phyloP scores from a whole-genome alignment of 345 rosid species.

The Streptanthus diversifolius region DNA sequence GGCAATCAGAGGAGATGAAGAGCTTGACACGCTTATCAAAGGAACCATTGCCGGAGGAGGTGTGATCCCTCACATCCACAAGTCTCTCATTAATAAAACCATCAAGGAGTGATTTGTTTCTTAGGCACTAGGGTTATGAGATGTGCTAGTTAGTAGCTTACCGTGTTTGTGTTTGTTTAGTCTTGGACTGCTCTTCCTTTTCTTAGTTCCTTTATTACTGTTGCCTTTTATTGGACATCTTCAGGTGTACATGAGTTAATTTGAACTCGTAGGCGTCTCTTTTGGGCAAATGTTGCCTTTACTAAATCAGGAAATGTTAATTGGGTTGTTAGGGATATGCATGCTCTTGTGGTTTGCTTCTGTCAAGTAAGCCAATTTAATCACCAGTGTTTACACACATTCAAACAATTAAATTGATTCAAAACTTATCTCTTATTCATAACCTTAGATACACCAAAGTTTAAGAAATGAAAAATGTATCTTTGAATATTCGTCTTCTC shows the following conservation, averaged over 20 bases:
- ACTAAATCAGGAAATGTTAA: neutral
- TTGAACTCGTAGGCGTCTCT: conserved; percentile 21
- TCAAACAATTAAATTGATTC: too few relatives aligned
- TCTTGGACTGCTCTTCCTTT: conserved; percentile 4
- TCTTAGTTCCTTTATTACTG: conserved; percentile 4
- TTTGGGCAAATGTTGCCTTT: conserved; percentile 14
- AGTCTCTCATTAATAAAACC: conserved; percentile 83
- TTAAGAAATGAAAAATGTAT: too few relatives aligned
- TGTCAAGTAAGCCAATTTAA: neutral
- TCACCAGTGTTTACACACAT: too few relatives aligned
- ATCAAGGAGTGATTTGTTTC: conserved; percentile 50
- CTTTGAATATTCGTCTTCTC: too few relatives aligned
- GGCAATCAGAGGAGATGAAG: conserved; percentile 62
- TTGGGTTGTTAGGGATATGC: neutral
- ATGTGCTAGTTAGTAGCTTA: conserved; percentile 20
- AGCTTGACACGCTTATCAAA: conserved; percentile 70
- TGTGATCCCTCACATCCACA: conserved; percentile 90
- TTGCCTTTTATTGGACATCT: conserved; percentile 14
- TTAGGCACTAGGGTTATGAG: neutral
- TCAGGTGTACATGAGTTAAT: conserved; percentile 32
- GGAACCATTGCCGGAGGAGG: conserved; percentile 82
- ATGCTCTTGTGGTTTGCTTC: neutral
- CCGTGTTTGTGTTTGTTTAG: conserved; percentile 14
- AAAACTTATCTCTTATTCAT: too few relatives aligned
- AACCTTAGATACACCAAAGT: too few relatives aligned